A percentile compares a stretch with the other conserved stretches of the same genome.
These are phyloP conservation scores for Debaryomyces coudertii DNA, from an alignment of 1,139 yeast species.

Conservation along the genomic window DNA sequence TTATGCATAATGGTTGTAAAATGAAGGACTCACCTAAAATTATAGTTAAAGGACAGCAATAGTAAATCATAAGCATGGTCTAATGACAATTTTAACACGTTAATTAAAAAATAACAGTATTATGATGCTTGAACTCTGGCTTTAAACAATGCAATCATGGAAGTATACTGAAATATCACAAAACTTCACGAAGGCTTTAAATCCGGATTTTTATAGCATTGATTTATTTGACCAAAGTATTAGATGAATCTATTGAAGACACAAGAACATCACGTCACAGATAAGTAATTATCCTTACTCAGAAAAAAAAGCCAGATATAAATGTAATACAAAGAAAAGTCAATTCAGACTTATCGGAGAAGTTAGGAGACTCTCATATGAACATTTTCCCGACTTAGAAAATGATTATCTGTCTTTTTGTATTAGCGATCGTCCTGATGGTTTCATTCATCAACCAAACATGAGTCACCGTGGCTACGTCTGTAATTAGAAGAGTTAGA, in stretches of 20 bases:
- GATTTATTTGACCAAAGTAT: background rate
- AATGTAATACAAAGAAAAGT: constrained; percentile 9
- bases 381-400: constrained; percentile 36
- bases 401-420: constrained; percentile 31
- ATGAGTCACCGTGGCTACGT: constrained; percentile 43
- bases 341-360: constrained; percentile 26
- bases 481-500: constrained; percentile 41
- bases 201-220: background rate
- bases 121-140: background rate
- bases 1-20: background rate
- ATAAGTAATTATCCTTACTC: background rate
- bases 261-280: background rate
- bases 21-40: background rate
- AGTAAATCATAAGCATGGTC: background rate
- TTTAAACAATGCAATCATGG: background rate
- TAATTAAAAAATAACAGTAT: background rate
- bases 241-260: no score
- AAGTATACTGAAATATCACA: background rate
- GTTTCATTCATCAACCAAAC: constrained; percentile 48
- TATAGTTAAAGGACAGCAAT: background rate
- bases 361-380: constrained; percentile 41
- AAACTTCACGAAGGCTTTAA: background rate
- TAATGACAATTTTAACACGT: background rate
- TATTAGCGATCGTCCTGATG: constrained; percentile 29
- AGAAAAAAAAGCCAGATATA: constrained; percentile 11